These are phyloP conservation scores for Kodamaea fungicola DNA, from an alignment of 1,139 yeast genomes.

Conservation along the genomic window DNA sequence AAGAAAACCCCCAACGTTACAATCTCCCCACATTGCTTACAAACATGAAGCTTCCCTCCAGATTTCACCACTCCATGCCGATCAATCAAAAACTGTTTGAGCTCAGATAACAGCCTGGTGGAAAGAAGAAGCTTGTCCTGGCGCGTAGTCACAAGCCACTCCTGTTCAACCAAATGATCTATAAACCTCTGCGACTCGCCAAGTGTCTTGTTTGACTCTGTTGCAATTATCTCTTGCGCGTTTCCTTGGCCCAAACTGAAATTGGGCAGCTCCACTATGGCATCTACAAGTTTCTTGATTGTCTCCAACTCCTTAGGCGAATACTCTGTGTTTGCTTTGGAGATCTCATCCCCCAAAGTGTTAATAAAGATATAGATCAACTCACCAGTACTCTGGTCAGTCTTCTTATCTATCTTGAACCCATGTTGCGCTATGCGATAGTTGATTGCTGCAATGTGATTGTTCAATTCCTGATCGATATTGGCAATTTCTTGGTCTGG, in stretches of 20 bases:
- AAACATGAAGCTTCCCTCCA: conserved; percentile 42
- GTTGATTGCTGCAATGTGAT: conserved; percentile 38
- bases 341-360: conserved; percentile 35
- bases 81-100: conserved; percentile 41
- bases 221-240: conserved; percentile 26
- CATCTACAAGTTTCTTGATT: conserved; percentile 47
- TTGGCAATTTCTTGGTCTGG: conserved; percentile 28
- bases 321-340: conserved; percentile 40
- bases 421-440: conserved; percentile 36
- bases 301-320: conserved; percentile 47
- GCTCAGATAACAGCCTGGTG: conserved; percentile 44
- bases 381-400: conserved; percentile 34
- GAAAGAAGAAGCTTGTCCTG: conserved; percentile 35
- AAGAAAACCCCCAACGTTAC: conserved; percentile 51
- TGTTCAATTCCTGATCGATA: conserved; percentile 24
- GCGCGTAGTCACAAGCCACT: conserved; percentile 44
- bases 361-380: conserved; percentile 42
- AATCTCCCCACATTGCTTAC: conserved; percentile 54
- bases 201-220: conserved; percentile 21
- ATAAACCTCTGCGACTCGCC: conserved; percentile 37
- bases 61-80: conserved; percentile 37
- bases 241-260: conserved; percentile 28
- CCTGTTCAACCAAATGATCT: conserved; percentile 42
- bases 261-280: conserved; percentile 30
- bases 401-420: conserved; percentile 40